phyloP scores from a whole-genome alignment of 2,329 filamentous ascomycete genomes.

The Apiospora sp. region DNA sequence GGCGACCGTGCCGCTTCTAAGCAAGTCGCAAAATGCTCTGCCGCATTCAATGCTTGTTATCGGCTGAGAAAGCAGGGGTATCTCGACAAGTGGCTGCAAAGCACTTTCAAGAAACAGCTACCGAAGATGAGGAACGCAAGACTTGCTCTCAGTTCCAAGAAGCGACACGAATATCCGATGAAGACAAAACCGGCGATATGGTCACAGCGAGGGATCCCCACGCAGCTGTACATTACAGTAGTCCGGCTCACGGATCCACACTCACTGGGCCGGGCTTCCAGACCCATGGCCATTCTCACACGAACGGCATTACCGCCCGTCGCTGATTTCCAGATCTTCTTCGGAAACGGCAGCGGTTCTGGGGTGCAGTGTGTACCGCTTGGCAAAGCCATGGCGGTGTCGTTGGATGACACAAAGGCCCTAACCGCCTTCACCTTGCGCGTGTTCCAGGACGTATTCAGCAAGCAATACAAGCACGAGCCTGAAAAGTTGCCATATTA shows the following conservation, averaged over 20 bases:
- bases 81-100: constrained; percentile 78
- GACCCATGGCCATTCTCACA: constrained; percentile 75
- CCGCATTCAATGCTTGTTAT: constrained; percentile 84
- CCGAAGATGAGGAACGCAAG: constrained; percentile 88
- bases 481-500: constrained; percentile 80
- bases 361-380: constrained; percentile 60
- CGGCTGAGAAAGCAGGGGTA: constrained; percentile 70
- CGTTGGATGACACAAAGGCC: constrained; percentile 53
- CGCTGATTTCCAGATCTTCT: constrained; percentile 75
- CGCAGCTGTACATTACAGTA: constrained; percentile 66
- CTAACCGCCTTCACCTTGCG: constrained; percentile 78
- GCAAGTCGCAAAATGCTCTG: constrained; percentile 82
- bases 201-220: constrained; percentile 58
- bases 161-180: constrained; percentile 78
- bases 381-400: constrained; percentile 50
- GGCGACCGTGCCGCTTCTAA: constrained; percentile 75
- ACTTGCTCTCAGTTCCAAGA: constrained; percentile 82
- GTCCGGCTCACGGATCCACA: constrained; percentile 65
- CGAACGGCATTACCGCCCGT: constrained; percentile 69
- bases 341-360: constrained; percentile 69
- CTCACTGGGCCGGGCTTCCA: constrained; percentile 65
- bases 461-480: constrained; percentile 78
- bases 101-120: constrained; percentile 74
- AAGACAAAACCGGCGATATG: constrained; percentile 80
- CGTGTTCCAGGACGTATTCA: constrained; percentile 86